Evolutionary conservation across 2,329 filamentous ascomycete species (phyloP), one percentile per base, ranked within the genome.

Genomic region (Aspergillus flavus): DNA sequence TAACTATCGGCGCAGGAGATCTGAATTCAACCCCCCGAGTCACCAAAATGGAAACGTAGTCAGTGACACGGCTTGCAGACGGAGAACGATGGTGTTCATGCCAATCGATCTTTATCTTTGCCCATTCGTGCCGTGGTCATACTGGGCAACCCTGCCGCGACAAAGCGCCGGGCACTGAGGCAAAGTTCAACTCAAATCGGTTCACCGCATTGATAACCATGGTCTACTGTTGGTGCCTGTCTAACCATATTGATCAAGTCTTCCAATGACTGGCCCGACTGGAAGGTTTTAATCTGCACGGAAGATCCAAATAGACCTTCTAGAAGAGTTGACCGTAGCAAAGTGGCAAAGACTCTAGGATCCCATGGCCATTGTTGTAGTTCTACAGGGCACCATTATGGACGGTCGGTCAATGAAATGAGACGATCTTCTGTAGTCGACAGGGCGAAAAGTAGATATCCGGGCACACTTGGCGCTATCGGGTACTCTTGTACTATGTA

Each of bases 221-320:
- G 63, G 63, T 56, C 46, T 46, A 59, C 62, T 53, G 41, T 46
- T 58, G 61, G 61, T 65, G 59, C 55, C 61, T 67, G 59, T 56
- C 58, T 59, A 58, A 59, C 46, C 63, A 63, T 63, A 68, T 60
- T 61, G 58, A 63, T 45, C 41, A 30, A 57, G 59, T 45, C 30
- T 53, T 28, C 54, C 58, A 61, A 61, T 66, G 60, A 64, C 59
- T 65, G 67, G 63, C 26, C 50, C 41, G 41, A 23, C 34, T 48
- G 39, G 52, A 61, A 59, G 57, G 59, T 59, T 67, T 48, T 55
- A 23, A 46, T 43, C 63, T 70, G 69, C 69, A 71, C 66, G 61
- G 69, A 71, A 71, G 61, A 61, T 60, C 59, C 28, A 28, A 65
- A 64, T 57, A 16, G 54, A 30, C 59, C 58, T 71, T 71, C 69